Base-by-base conservation (phyloP, 2,329 filamentous ascomycete species). In the Onygena corvina region DNA sequence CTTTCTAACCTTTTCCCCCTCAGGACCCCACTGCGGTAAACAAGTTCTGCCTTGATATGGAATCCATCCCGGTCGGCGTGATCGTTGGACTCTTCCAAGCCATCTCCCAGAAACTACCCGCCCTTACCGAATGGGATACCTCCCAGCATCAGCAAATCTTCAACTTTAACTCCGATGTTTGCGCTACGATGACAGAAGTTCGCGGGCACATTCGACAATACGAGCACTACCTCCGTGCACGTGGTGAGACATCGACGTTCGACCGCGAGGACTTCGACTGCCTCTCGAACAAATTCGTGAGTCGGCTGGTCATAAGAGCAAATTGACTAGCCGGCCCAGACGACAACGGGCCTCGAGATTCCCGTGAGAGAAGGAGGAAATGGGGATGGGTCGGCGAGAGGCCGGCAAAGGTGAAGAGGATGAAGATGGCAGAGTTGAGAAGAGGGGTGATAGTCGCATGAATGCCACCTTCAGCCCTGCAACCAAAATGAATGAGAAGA, bases 41-140 rank as follows among this genome's bases (percentile, higher is more conserved):
- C 62, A 94, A 94, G 71, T 96, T 96, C 75, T 95, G 89, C 74
- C 79, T 74, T 51, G 90, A 96, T 63, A 96, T 96, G 90, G 90
- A 96, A 72, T 86, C 84, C 7, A 94, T 85, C 5, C 90, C 90
- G 0, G 89, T 96, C 35, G 90, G 90, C 59, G 90, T 96, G 60
- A 94, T 96, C 61, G 88, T 94, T 56, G 90, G 90, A 40, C 78
- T 96, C 25, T 96, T 96, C 80, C 88, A 94, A 60, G 90, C 90
- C 67, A 96, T 96, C 64, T 95, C 89, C 1, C 90, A 94, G 70
- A 95, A 96, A 72, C 77, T 95, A 36, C 90, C 90, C 3, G 77
- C 86, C 16, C 88, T 96, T 64, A 83, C 83, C 57, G 90, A 96
- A 64, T 96, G 90, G 90, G 88, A 95, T 63, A 92, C 86, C 9